Conservation (phyloP, 208 protist species). For the Leishmania turanica region DNA sequence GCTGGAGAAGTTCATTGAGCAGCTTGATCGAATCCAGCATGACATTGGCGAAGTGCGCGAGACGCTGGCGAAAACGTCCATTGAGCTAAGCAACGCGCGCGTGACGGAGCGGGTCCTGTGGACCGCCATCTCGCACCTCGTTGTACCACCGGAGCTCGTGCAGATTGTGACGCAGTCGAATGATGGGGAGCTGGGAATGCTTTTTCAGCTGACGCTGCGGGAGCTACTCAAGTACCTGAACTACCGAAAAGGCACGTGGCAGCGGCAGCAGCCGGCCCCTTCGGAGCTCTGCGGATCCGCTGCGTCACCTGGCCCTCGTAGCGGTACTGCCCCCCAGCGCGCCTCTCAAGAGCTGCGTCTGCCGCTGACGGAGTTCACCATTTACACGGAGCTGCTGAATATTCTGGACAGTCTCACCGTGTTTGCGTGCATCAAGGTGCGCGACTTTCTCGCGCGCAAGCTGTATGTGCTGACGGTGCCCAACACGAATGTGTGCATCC, state of each 20-base stretch:
- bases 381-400: constrained; percentile 62
- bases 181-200: constrained; percentile 70
- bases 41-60: constrained; percentile 84
- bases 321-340: not conserved
- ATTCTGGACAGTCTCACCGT: constrained; percentile 74
- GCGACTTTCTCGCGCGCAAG: constrained; percentile 71
- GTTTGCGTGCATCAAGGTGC: constrained; percentile 79
- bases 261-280: constrained; percentile 2
- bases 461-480: constrained; percentile 53
- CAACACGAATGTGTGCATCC: constrained; percentile 88
- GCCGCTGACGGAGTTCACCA: constrained; percentile 44
- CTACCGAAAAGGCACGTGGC: constrained; percentile 53
- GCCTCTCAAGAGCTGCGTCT: constrained; percentile 39
- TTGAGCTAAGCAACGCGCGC: constrained; percentile 52
- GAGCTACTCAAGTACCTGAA: constrained; percentile 64
- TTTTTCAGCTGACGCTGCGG: constrained; percentile 62
- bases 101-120: constrained; percentile 60
- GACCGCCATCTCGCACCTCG: constrained; percentile 49
- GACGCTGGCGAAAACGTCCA: constrained; percentile 45
- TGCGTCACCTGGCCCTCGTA: not conserved
- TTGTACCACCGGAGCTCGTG: constrained; percentile 82
- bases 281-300: not conserved
- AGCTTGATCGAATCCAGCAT: constrained; percentile 57
- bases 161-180: constrained; percentile 72
- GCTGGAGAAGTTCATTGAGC: constrained; percentile 67